Conservation (phyloP, 495 filamentous ascomycete genomes). For the Tuber aestivum region DNA sequence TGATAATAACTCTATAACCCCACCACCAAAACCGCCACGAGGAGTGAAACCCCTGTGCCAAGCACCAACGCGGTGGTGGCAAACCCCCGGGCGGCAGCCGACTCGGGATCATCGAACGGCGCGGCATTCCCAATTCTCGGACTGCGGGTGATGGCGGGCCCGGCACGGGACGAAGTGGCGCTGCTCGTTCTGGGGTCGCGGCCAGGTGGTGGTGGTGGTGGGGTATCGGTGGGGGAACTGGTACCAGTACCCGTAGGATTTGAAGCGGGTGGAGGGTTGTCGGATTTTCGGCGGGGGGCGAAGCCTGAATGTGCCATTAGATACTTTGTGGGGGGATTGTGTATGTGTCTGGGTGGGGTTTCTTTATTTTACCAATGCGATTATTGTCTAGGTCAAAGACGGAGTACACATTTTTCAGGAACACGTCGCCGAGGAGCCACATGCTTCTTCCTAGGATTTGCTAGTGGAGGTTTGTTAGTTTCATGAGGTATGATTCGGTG, state of each 20-base stretch:
- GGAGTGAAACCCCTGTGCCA: not conserved
- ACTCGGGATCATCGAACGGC: conserved; percentile 12
- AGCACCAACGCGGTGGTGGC: not conserved
- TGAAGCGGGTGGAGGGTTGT: not conserved
- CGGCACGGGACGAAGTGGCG: conserved; percentile 2
- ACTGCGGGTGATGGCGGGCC: conserved; percentile 3
- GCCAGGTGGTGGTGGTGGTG: conserved; percentile 3
- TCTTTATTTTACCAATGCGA: conserved; percentile 49
- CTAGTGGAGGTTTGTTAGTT: not conserved
- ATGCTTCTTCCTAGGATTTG: conserved; percentile 43
- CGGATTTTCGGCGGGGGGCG: conserved; percentile 21
- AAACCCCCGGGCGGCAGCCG: not conserved
- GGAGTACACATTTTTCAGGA: conserved; percentile 84
- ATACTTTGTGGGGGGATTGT: not conserved
- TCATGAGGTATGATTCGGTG: not conserved
- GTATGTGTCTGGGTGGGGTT: too few species aligned
- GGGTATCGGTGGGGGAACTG: conserved; percentile 7
- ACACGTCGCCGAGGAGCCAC: conserved; percentile 78
- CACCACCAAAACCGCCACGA: not conserved
- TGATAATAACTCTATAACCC: not conserved
- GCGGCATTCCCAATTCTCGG: conserved; percentile 18
- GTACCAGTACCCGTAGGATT: not conserved
- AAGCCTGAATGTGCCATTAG: conserved; percentile 1
- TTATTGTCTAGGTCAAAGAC: conserved; percentile 67
- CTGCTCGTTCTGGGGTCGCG: not conserved